Conservation (phyloP, 2,329 filamentous ascomycete genomes). For the Hypoxylon sp. region DNA sequence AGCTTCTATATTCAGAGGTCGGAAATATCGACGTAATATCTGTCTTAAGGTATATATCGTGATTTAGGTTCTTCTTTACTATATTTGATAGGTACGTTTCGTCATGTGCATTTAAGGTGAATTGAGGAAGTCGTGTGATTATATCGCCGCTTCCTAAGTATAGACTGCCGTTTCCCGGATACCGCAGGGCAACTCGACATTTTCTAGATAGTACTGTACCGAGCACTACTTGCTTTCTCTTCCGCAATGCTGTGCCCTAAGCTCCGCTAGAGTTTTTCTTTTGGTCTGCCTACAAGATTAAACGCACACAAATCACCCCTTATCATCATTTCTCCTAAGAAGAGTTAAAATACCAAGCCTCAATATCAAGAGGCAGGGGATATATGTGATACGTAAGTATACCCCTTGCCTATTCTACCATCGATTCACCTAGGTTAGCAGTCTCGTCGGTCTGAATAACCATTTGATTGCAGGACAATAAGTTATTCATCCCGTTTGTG, state of each 20-base stretch:
- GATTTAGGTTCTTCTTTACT: not conserved
- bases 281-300: not conserved
- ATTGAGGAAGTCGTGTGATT: not conserved
- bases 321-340: not conserved
- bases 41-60: not conserved
- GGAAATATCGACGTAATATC: not conserved
- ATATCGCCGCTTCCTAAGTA: not conserved
- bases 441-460: conserved; percentile 8
- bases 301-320: not conserved
- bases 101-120: not conserved
- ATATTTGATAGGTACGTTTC: not conserved
- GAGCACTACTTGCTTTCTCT: not conserved
- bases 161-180: not conserved
- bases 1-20: not conserved
- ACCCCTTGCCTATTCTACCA: not conserved
- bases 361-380: too few relatives aligned
- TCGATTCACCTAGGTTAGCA: not conserved
- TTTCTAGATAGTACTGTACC: not conserved
- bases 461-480: not conserved
- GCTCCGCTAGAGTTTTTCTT: not conserved
- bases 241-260: not conserved
- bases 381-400: not conserved
- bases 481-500: conserved; percentile 3
- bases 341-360: not conserved
- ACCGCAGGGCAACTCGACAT: not conserved